Evolutionary conservation across 1,284 basidiomycete species (phyloP), one percentile per base, ranked within the genome.

Genomic region (Coriolopsis trogii): DNA sequence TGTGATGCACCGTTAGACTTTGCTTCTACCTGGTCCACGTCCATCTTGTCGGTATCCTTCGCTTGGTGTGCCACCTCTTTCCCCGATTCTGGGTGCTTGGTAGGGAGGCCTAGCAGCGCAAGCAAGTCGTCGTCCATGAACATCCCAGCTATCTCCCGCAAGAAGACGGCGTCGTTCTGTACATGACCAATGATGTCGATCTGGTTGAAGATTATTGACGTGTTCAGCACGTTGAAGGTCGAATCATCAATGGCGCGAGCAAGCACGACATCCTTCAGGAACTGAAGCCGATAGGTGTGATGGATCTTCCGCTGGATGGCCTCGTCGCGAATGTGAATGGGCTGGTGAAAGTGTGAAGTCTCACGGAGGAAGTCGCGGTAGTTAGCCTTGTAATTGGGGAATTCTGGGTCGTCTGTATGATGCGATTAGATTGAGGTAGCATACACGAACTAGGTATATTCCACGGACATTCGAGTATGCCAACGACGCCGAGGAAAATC

Each of bases 131-230:
- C 81, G 60, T 86, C 84, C 55, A 89, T 80, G 67, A 93, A 96
- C 30, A 91, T 74, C 34, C 77, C 75, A 41, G 95, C 91, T 23
- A 98, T 79, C 49, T 93, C 87, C 29, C 79, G 76, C 24, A 98
- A 75, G 67, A 98, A 89, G 5, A 72, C 67, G 5, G 82, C 81
- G 66, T 95, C 91, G 50, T 79, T 81, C 65, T 95, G 90, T 41
- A 98, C 84, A 68, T 96, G 89, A 47, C 81, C 86, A 67, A 98
- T 93, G 66, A 99, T 98, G 72, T 99, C 96, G 64, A 96, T 95
- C 72, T 99, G 96, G 73, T 98, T 97, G 81, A 96, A 99, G 68
- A 98, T 96, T 68, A 99, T 93, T 72, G 93, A 93, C 15, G 93
- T 94, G 72, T 95, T 98, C 64, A 99, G 84, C 63, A 98, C 93